Percentiles rank a stretch among this genome's conserved stretches.
phyloP scores from a whole-genome alignment of 371 early-diverging fungal species.

The Catenaria anguillulae region DNA sequence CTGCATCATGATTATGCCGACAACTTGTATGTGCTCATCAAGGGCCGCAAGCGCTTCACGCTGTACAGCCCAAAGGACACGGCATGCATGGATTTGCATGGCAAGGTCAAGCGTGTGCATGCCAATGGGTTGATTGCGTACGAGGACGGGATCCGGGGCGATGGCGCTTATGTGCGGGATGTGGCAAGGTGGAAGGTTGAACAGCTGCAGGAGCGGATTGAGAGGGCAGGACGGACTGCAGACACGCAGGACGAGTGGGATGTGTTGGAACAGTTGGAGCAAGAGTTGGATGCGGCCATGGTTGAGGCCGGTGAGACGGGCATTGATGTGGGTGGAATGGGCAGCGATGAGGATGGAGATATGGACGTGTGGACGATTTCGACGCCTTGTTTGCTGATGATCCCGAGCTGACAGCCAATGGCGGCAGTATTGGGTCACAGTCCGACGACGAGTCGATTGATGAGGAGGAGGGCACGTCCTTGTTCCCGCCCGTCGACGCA shows the following conservation, averaged over 20 bases:
- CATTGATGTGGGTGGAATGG: neutral
- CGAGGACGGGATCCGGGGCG: constrained; percentile 10
- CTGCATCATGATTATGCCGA: constrained; percentile 37
- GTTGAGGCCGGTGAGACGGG: too few relatives aligned
- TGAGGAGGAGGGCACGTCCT: neutral
- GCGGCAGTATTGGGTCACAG: too few relatives aligned
- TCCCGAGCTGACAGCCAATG: too few relatives aligned
- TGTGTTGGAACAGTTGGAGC: neutral
- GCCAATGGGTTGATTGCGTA: constrained; percentile 25
- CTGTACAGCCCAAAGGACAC: constrained; percentile 25
- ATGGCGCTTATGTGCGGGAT: constrained; percentile 23
- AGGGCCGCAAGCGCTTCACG: constrained; percentile 21
- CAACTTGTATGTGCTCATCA: constrained; percentile 31
- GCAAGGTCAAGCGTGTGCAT: constrained; percentile 15
- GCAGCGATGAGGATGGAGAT: constrained; percentile 6
- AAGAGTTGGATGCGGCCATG: constrained; percentile 2
- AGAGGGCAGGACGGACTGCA: too few relatives aligned
- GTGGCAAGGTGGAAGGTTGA: constrained; percentile 17
- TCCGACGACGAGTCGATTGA: too few relatives aligned
- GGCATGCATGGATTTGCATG: constrained; percentile 18
- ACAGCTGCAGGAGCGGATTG: constrained; percentile 9
- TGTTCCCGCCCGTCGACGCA: neutral
- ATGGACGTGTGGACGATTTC: too few relatives aligned
- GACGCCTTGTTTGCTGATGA: too few relatives aligned
- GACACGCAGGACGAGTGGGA: constrained; percentile 5